These are phyloP conservation scores for Aspergillus sp. DNA, from an alignment of 2,329 filamentous ascomycete species.

Conservation along the genomic window DNA sequence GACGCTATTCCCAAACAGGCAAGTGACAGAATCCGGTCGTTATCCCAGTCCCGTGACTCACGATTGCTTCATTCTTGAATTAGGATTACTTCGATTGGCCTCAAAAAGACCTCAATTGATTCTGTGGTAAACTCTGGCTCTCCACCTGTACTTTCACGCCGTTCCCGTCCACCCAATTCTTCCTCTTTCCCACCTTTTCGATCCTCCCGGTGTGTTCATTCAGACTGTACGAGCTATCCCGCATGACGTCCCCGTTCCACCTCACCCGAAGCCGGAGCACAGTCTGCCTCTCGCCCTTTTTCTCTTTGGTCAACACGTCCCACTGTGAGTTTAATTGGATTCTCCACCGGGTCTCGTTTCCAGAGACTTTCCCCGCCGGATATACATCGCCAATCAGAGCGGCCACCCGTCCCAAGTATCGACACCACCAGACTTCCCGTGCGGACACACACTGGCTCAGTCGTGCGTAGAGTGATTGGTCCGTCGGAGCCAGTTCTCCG, in stretches of 20 bases:
- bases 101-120: background rate
- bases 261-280: constrained; percentile 41
- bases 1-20: no score
- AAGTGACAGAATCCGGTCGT: background rate
- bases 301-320: constrained; percentile 29
- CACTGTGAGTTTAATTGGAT: constrained; percentile 38
- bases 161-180: constrained; percentile 47
- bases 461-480: constrained; percentile 48
- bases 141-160: constrained; percentile 36
- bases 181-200: constrained; percentile 55
- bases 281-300: constrained; percentile 33
- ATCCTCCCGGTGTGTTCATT: constrained; percentile 35
- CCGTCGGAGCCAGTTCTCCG: constrained; percentile 54
- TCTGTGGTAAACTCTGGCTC: constrained; percentile 14
- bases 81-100: background rate
- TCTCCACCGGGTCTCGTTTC: constrained; percentile 19
- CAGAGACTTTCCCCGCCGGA: constrained; percentile 47
- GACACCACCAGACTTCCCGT: constrained; percentile 58
- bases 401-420: constrained; percentile 56
- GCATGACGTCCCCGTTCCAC: constrained; percentile 33
- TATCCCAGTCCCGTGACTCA: no score
- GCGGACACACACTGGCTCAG: constrained; percentile 49
- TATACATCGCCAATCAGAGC: constrained; percentile 53
- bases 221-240: constrained; percentile 26
- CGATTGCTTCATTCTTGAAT: no score